A percentile compares a stretch with the other conserved stretches of the same genome.
Conservation (phyloP, 1,284 basidiomycete species). For the Porphyrellus sp. region DNA sequence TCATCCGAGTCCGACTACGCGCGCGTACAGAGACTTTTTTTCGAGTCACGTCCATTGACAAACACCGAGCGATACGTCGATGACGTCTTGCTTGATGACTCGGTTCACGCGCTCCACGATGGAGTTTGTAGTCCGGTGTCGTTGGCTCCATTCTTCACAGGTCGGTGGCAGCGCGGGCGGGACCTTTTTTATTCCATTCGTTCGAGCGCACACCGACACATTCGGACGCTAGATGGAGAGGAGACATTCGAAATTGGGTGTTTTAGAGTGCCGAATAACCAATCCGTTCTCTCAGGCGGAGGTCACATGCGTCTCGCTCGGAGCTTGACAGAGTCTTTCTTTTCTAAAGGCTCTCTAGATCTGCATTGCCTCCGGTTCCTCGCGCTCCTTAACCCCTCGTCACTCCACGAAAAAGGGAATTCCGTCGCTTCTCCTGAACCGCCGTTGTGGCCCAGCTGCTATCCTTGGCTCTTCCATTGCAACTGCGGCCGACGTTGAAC, state of each 20-base stretch:
- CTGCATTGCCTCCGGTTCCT: constrained; percentile 9
- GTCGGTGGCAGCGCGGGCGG: constrained; percentile 15
- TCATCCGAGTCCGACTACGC: not conserved
- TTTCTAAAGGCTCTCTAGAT: not conserved
- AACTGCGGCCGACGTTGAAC: constrained; percentile 7
- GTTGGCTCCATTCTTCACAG: constrained; percentile 1
- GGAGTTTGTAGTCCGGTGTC: not conserved
- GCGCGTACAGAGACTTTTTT: not conserved
- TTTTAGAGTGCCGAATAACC: constrained; percentile 17
- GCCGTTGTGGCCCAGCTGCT: not conserved
- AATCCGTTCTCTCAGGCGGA: constrained; percentile 11
- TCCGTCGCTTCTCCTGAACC: constrained; percentile 7
- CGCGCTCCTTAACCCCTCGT: not conserved
- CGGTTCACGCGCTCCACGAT: not conserved
- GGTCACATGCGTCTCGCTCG: not conserved
- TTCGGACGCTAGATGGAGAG: not conserved
- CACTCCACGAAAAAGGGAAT: constrained; percentile 7
- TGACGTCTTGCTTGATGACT: constrained; percentile 11
- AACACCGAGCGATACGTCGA: not conserved
- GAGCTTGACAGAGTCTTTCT: not conserved
- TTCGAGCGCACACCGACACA: not conserved
- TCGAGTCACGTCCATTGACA: not conserved
- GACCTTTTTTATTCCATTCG: not conserved
- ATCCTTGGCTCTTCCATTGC: constrained; percentile 8
- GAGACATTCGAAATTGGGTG: not conserved